Evolutionary conservation across 2,329 filamentous ascomycete species (phyloP).

Genomic region (Coccinonectria pachysandricola): DNA sequence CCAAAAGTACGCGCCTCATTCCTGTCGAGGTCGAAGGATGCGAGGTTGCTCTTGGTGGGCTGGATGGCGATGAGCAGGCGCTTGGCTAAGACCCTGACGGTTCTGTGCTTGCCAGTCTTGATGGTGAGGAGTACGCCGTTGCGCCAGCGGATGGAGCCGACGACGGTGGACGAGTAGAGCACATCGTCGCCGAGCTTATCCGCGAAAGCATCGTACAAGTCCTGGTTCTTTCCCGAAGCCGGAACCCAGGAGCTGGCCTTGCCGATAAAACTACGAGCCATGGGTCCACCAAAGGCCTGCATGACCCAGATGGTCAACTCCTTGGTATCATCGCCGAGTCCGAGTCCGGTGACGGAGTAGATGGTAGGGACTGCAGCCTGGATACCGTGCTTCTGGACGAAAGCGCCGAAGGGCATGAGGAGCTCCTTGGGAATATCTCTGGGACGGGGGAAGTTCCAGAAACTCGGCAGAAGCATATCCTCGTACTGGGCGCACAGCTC

Average conservation of each 20-base stretch:
- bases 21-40: conserved; percentile 21
- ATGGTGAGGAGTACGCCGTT: conserved; percentile 18
- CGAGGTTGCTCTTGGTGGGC: conserved; percentile 23
- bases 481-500: conserved; percentile 21
- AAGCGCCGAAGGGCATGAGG: conserved; percentile 35
- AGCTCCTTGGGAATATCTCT: conserved; percentile 22
- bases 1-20: conserved; percentile 22
- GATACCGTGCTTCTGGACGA: conserved; percentile 37
- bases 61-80: conserved; percentile 27
- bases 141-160: conserved; percentile 18
- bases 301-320: conserved; percentile 36
- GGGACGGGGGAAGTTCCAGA: conserved; percentile 32
- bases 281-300: conserved; percentile 28
- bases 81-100: conserved; percentile 21
- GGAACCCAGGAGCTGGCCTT: conserved; percentile 22
- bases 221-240: conserved; percentile 26
- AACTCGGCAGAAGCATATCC: conserved; percentile 23
- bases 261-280: conserved; percentile 23
- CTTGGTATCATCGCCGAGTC: conserved; percentile 32
- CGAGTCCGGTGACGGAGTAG: conserved; percentile 30
- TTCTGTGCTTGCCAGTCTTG: conserved; percentile 13
- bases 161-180: conserved; percentile 25
- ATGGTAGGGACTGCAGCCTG: conserved; percentile 30
- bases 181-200: conserved; percentile 25
- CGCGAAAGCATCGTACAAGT: conserved; percentile 29